Conservation (phyloP, 2,329 filamentous ascomycete species). For the Bisporella sp. region DNA sequence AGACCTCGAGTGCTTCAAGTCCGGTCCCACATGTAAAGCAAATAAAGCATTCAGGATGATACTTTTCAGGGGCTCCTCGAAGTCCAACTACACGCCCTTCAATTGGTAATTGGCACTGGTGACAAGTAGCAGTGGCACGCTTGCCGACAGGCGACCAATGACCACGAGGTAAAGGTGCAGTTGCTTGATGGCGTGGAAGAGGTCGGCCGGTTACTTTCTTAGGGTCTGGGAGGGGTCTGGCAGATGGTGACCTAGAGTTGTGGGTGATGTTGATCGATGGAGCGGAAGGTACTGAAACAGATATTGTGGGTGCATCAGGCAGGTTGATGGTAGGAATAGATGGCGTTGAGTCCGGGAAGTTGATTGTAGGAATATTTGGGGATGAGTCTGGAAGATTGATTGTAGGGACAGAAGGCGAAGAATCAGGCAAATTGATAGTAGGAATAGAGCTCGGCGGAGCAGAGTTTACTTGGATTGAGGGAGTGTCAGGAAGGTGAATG, state of each 20-base stretch:
- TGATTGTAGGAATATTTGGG: constrained; percentile 34
- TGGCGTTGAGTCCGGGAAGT: constrained; percentile 16
- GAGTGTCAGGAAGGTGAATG: constrained; percentile 32
- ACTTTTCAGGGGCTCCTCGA: constrained; percentile 63
- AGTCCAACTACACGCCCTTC: constrained; percentile 86
- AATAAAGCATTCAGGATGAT: constrained; percentile 88
- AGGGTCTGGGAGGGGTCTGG: constrained; percentile 33
- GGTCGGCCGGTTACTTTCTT: constrained; percentile 19
- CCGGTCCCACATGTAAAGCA: constrained; percentile 83
- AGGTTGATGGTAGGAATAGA: constrained; percentile 26
- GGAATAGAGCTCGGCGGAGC: constrained; percentile 22
- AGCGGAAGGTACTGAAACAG: constrained; percentile 26
- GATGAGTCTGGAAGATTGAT: constrained; percentile 30
- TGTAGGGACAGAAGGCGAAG: constrained; percentile 38
- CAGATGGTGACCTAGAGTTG: constrained; percentile 11
- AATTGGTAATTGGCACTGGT: constrained; percentile 77
- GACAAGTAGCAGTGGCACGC: constrained; percentile 66
- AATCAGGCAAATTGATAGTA: constrained; percentile 32
- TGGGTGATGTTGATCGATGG: constrained; percentile 24
- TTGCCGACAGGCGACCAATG: constrained; percentile 53
- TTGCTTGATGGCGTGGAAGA: constrained; percentile 29
- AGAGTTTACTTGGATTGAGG: constrained; percentile 39
- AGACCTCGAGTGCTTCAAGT: constrained; percentile 93
- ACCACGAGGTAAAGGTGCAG: constrained; percentile 21
- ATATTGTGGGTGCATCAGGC: constrained; percentile 21